Evolutionary conservation across 2,329 filamentous ascomycete genomes (phyloP), one percentile per base, ranked within the genome.

Genomic region (Colletotrichum truncatum): DNA sequence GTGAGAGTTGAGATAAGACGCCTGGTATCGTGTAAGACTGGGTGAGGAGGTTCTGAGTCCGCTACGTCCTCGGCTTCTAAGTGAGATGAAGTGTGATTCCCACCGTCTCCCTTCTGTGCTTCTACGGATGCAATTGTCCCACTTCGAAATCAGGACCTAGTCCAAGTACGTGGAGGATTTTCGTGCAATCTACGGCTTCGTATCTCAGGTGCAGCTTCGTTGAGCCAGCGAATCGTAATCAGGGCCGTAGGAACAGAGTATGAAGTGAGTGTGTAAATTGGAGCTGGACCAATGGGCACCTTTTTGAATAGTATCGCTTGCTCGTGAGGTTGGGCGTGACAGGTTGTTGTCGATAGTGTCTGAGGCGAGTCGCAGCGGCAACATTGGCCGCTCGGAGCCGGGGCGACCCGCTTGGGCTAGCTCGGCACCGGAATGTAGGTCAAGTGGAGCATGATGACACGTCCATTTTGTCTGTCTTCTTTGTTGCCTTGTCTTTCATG

Each of bases 381-480:
- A 34, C 30, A 23, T 48, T 32, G 48, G 46, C 18, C 23, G 3
- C 39, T 64, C 46, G 55, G 46, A 64, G 62, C 60, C 60, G 45
- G 53, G 21, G 23, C 32, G 43, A 58, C 53, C 38, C 53, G 32
- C 26, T 12, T 51, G n/a, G 52, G 43, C 51, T 57, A 51, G 34
- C 26, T 63, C 53, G 53, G 53, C 32, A 51, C 36, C 57, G 36
- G 62, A 55, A 51, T 63, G 58, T 30, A 36, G 63, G 58, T 62
- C 57, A 16, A 18, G 57, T 56, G 58, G 58, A 46, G 28, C 41
- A 66, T 66, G 32, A 66, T 66, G 63, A 66, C 57, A 66, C 58
- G 51, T 66, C 51, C 34, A 66, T 63, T 45, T 53, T 23, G 10
- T 25, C 23, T n/a, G 21, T 28, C 34, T 11, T 12, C 21, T 30